Evolutionary conservation across 257 asterid species (phyloP), one percentile per base, ranked within the genome.

Genomic region (Primulina huaijiensis): DNA sequence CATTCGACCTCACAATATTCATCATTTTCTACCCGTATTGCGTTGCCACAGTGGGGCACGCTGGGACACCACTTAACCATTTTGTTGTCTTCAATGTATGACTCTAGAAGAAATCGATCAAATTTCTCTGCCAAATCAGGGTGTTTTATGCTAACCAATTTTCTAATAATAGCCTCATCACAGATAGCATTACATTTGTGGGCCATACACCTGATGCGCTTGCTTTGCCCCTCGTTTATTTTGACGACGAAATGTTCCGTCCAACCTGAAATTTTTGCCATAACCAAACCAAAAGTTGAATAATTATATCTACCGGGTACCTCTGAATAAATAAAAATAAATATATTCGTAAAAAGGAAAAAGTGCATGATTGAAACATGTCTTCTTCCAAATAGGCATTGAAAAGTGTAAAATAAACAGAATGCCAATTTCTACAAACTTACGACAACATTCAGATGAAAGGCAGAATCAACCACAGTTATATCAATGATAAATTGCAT

Each of bases 21-120:
- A 74, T 91, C 96, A 40, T 77, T 81, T 68, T 92, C 96, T 8
- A 92, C 90, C 56, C 96, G 89, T 66, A 92, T 86, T 0, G 97
- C 96, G 16, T 89, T 92, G 74, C 97, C 97, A 75, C 97, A 92
- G 74, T 92, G 97, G 16, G 97, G 97, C 34, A 74, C 76, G 53
- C 97, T 89, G 6, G 96, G 97, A 80, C 96, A 92, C 97, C 97
- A 92, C 72, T 87, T 87, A 66, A 89, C 97, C 97, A 86, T 92
- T 77, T 82, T 87, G 80, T 92, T 92, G 81, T 92, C 97, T 79
- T 92, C 97, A 59, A 92, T 87, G 77, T 92, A 92, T 6, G 97
- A 92, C 78, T 87, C 96, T 7, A 89, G 90, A 62, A 92, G 96
- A 82, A 84, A 86, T 14, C 95, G 78, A 60, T 92, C 97, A 71